Evolutionary conservation across 257 asterid genomes (phyloP), one percentile per base, ranked within the genome.

Genomic region (Lavandula angustifolia): DNA sequence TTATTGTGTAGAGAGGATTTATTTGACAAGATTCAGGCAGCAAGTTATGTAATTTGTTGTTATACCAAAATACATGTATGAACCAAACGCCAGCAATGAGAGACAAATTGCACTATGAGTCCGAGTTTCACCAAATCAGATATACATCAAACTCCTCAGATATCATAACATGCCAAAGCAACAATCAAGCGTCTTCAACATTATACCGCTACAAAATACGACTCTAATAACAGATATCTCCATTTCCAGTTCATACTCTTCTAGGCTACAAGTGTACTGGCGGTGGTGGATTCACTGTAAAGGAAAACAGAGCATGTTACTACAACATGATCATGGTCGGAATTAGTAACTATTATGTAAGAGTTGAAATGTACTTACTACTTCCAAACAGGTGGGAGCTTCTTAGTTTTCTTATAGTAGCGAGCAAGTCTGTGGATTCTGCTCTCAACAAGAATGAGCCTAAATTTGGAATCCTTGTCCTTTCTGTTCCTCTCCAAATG

Each of bases 321-420:
- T 16, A 42, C 3, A 13, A 14, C 3, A 59, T 0, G 27, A 22
- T 2, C 27, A 22, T 22, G 27, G 27, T 22, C 27, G 27, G 27
- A 22, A 22, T 22, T 8, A 27, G 29, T 4, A 50, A 40, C 29
- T 5, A 16, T 32, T 9, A 33, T 13, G 1, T 27, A 4, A 32
- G 13, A 48, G 38, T 1, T 11, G 35, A 38, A 18, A 16, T 54
- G 66, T 52, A 66, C 82, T 77, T 75, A 84, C 91, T 84, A 84
- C 70, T 84, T 84, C 91, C 91, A 84, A 75, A 79, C 91, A 14
- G 87, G 91, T 50, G 91, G 91, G 49, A 84, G 91, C 85, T 84
- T 84, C 80, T 84, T 84, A 6, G 91, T 84, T 67, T 84, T 81
- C 78, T 84, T 84, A 60, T 84, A 84, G 79, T 84, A 84, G 56